A percentile compares a stretch with the other conserved stretches of the same genome.
Evolutionary conservation across 495 filamentous ascomycete species (phyloP).

Genomic region (Aspergillus hancockii): DNA sequence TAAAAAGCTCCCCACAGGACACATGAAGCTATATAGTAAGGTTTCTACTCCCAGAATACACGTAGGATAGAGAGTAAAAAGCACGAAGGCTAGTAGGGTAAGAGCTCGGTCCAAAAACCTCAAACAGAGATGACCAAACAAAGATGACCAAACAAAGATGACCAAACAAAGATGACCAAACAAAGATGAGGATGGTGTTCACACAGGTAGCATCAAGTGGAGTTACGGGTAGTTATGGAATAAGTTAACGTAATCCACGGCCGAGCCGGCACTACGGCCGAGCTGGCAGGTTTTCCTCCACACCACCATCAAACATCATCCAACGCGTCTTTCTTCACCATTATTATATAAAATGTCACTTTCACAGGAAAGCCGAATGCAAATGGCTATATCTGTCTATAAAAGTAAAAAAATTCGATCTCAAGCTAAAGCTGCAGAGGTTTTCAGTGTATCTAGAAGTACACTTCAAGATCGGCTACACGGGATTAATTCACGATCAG

Average conservation of each 20-base stretch:
- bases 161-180: too few species aligned
- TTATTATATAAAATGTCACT: constrained; percentile 4
- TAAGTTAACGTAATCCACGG: too few species aligned
- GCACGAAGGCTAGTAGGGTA: too few species aligned
- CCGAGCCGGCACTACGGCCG: too few species aligned
- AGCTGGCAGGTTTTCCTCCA: too few species aligned
- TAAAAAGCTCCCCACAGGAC: not conserved
- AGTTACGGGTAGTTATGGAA: too few species aligned
- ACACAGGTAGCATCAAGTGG: too few species aligned
- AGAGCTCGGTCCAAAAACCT: too few species aligned
- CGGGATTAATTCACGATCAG: not conserved
- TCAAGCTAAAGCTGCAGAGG: not conserved
- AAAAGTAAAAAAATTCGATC: not conserved
- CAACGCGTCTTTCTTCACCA: constrained; percentile 2
- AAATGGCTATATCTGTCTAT: not conserved
- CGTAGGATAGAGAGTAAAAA: not conserved
- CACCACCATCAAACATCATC: not conserved
- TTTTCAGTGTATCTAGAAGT: not conserved
- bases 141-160: too few species aligned
- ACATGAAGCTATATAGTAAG: not conserved
- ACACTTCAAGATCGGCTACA: not conserved
- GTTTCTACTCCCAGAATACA: not conserved
- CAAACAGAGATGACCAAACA: too few species aligned
- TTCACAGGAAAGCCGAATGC: constrained; percentile 3
- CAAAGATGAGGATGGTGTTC: too few species aligned